Conservation (phyloP, 2,329 filamentous ascomycete species). For the Eutypa lata region DNA sequence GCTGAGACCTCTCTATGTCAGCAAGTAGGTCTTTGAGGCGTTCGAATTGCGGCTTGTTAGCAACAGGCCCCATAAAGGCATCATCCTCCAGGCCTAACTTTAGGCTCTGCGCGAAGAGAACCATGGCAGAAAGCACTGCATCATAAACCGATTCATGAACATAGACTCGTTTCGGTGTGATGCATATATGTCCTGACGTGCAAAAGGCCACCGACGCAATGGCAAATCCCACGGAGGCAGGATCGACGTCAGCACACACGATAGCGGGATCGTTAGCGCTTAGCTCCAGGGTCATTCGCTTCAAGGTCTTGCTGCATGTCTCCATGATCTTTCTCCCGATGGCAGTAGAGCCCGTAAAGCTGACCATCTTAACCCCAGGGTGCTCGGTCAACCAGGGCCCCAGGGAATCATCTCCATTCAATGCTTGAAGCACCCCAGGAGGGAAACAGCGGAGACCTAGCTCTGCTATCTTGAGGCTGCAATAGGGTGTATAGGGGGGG, state of each 20-base stretch:
- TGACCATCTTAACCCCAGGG: conserved; percentile 58
- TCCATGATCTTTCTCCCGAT: conserved; percentile 62
- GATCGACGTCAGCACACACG: conserved; percentile 54
- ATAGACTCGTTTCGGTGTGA: conserved; percentile 52
- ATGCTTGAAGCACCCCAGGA: conserved; percentile 58
- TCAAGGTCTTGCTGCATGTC: conserved; percentile 53
- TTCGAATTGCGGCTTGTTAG: conserved; percentile 22
- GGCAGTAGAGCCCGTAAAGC: conserved; percentile 59
- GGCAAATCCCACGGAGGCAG: conserved; percentile 24
- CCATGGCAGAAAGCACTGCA: conserved; percentile 41
- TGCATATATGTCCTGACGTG: conserved; percentile 52
- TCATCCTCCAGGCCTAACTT: conserved; percentile 8
- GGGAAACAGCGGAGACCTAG: conserved; percentile 56
- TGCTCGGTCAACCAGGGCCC: conserved; percentile 59
- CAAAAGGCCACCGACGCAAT: conserved; percentile 37
- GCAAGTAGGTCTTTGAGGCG: conserved; percentile 19
- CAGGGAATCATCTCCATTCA: conserved; percentile 59
- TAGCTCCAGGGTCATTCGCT: conserved; percentile 59
- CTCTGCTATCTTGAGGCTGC: conserved; percentile 56
- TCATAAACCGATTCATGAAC: conserved; percentile 51
- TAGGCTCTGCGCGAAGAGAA: conserved; percentile 21
- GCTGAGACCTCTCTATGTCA: conserved; percentile 15
- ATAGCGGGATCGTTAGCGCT: conserved; percentile 63
- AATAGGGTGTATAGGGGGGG: conserved; percentile 47
- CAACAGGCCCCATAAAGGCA: conserved; percentile 14